Conservation (phyloP, 2,329 filamentous ascomycete species). For the Stagonosporopsis cucurbitacearum region DNA sequence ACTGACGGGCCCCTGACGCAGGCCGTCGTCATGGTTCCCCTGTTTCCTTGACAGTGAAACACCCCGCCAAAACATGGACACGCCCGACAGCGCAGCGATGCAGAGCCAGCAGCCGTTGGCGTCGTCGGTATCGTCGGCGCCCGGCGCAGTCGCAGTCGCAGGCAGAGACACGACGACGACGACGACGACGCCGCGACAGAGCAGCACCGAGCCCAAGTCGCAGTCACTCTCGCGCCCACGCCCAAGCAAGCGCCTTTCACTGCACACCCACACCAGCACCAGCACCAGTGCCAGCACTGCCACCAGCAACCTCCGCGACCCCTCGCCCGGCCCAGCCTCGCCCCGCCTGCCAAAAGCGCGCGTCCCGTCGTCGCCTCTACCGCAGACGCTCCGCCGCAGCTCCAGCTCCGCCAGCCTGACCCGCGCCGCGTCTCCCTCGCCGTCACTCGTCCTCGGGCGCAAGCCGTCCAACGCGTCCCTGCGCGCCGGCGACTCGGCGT, state of each 20-base stretch:
- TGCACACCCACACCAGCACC: conserved; percentile 43
- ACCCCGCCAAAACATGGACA: conserved; percentile 18
- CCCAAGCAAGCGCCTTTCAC: conserved; percentile 47
- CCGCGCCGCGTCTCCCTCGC: conserved; percentile 46
- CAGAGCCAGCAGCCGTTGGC: conserved; percentile 26
- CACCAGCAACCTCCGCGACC: conserved; percentile 35
- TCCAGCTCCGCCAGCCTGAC: conserved; percentile 52
- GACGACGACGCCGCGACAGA: conserved; percentile 22
- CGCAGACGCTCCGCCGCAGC: conserved; percentile 50
- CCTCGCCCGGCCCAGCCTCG: conserved; percentile 40
- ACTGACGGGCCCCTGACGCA: conserved; percentile 14
- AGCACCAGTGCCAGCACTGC: conserved; percentile 40
- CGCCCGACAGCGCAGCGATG: conserved; percentile 32
- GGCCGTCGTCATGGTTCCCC: conserved; percentile 8
- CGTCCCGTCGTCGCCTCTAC: conserved; percentile 39
- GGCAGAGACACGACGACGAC: conserved; percentile 16
- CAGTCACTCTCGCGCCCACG: conserved; percentile 39
- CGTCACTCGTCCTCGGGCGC: conserved; percentile 51
- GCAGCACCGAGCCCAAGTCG: conserved; percentile 46
- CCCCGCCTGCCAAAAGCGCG: conserved; percentile 29
- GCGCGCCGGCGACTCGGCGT: conserved; percentile 45
- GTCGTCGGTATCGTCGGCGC: conserved; percentile 11
- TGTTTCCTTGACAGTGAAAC: conserved; percentile 12
- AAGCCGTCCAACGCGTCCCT: conserved; percentile 55
- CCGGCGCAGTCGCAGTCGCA: conserved; percentile 5